Evolutionary conservation across 2,329 filamentous ascomycete species (phyloP), one percentile per base, ranked within the genome.

Genomic region (Neofusicoccum sp.): DNA sequence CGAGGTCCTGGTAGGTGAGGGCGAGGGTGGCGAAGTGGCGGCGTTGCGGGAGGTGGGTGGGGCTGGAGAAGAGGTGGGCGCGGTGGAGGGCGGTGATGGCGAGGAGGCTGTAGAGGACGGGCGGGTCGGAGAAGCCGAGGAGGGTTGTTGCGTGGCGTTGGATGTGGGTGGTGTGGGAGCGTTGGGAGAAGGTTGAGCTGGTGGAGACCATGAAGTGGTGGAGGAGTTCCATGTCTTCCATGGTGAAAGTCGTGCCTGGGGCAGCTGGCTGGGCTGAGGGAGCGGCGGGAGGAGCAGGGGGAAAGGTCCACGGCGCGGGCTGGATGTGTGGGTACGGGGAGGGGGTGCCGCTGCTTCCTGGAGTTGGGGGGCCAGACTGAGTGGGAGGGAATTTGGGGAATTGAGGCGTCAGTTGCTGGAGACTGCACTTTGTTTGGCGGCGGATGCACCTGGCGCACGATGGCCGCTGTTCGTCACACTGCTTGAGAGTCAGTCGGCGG

Each of bases 71-170:
- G 11, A 47, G 44, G 3, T 47, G 44, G 16, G 44, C 44, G 12
- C 44, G 26, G 60, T 81, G 79, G 16, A 80, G 67, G 4, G 78
- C 77, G 9, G 77, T 71, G 14, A 80, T 65, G 9, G 78, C 77
- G 6, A 80, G 69, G 11, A 79, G 67, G 34, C 72, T 73, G 61
- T 79, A 74, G 8, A 81, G 67, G 24, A 80, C 68, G 44, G 77
- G 80, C 3, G 75, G 70, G 63, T 76, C 73, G 6, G 75, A 70
- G 48, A 78, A 75, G 1, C 74, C 75, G 36, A 74, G 62, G 30
- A 69, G 65, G 38, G 69, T 64, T 5, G 26, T 14, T 16, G 76
- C 60, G 41, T 63, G 58, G 7, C 61, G 65, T 5, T 63, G 57
- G 31, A 59, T 66, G 5, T 62, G 64, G 43, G 67, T 62, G 3